These are phyloP conservation scores for Fistulifera solaris DNA, from an alignment of 108 stramenopile species.

Conservation along the genomic window DNA sequence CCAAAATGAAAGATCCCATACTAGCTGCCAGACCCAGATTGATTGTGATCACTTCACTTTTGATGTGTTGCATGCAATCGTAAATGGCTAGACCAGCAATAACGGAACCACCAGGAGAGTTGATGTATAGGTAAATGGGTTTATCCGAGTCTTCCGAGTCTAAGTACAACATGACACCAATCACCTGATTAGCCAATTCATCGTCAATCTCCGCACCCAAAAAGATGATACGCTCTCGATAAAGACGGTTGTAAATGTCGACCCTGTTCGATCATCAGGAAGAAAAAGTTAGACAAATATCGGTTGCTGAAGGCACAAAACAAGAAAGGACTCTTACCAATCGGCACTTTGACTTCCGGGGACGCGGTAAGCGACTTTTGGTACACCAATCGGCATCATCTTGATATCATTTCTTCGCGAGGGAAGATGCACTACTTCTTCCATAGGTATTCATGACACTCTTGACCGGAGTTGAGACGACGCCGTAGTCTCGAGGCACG, in stretches of 20 bases:
- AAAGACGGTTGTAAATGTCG: slow-evolving; percentile 98
- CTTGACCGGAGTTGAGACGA: slow-evolving; percentile 40
- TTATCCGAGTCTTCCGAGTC: slow-evolving; percentile 91
- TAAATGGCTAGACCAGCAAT: slow-evolving; percentile 95
- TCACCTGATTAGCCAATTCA: slow-evolving; percentile 97
- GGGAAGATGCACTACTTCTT: slow-evolving; percentile 10
- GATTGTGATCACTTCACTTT: slow-evolving; percentile 92
- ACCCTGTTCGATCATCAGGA: slow-evolving; percentile 48
- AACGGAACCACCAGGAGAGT: slow-evolving; percentile 96
- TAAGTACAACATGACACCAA: slow-evolving; percentile 91
- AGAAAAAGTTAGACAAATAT: not conserved
- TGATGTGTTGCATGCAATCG: slow-evolving; percentile 97
- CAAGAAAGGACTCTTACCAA: slow-evolving; percentile 36
- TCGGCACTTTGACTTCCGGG: slow-evolving; percentile 66
- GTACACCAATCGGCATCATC: slow-evolving; percentile 99
- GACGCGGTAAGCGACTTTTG: slow-evolving; percentile 96
- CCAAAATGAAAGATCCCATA: slow-evolving; percentile 96
- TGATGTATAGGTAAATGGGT: slow-evolving; percentile 98
- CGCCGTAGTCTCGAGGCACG: slow-evolving; percentile 39
- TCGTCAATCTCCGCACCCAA: slow-evolving; percentile 97
- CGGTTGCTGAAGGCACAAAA: not conserved
- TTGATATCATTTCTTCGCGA: slow-evolving; percentile 56
- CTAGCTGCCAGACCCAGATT: slow-evolving; percentile 95
- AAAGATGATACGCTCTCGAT: slow-evolving; percentile 98
- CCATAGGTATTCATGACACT: slow-evolving; percentile 22